A percentile compares a stretch with the other conserved stretches of the same genome.
phyloP scores from a whole-genome alignment of 129 eudicot species.

The Daucus carota region DH1_v3.0 NC_030384.2:31916001-31916500 shows the following conservation, averaged over 20 bases:
- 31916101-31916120: constrained; percentile 27
- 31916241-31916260: constrained; percentile 52
- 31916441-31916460: constrained; percentile 91
- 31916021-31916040: background rate
- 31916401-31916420: constrained; percentile 89
- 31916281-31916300: constrained; percentile 83
- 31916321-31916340: background rate
- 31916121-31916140: constrained; percentile 89
- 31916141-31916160: constrained; percentile 87
- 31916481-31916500: constrained; percentile 74
- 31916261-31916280: constrained; percentile 53
- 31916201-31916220: constrained; percentile 68
- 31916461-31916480: constrained; percentile 95
- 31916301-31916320: constrained; percentile 24
- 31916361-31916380: background rate
- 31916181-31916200: constrained; percentile 74
- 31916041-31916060: background rate
- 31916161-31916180: constrained; percentile 67
- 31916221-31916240: constrained; percentile 51
- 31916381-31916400: background rate
- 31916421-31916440: constrained; percentile 85
- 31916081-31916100: background rate
- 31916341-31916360: background rate
- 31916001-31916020: background rate
- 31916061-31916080: background rate